phyloP scores from a whole-genome alignment of 2,329 filamentous ascomycete genomes.

The Diaporthe ilicicola region DNA sequence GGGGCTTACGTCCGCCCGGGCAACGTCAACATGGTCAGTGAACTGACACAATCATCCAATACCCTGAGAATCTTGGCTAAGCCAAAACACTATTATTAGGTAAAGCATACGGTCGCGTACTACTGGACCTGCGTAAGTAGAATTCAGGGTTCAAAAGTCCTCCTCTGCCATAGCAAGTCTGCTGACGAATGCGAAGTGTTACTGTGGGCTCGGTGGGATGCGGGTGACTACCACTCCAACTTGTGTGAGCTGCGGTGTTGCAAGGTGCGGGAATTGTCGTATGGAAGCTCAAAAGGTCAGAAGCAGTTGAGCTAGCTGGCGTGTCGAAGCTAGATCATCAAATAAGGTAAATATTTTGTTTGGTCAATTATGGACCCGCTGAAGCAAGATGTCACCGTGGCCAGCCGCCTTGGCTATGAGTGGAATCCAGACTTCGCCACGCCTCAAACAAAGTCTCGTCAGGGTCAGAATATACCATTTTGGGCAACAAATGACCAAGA shows the following conservation, averaged over 20 bases:
- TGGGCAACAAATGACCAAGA: neutral
- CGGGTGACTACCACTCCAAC: no score
- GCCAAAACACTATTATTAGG: no score
- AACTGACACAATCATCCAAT: neutral
- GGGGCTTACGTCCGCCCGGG: neutral
- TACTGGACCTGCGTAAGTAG: neutral
- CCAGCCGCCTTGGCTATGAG: neutral
- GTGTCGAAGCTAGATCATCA: neutral
- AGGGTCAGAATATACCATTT: neutral
- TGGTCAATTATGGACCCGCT: neutral
- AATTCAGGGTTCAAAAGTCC: rapidly evolving
- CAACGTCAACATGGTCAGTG: neutral
- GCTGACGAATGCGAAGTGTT: neutral
- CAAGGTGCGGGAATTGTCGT: neutral
- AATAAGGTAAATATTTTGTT: neutral
- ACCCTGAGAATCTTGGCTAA: neutral
- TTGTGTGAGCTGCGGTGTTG: neutral
- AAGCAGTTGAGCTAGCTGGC: no score
- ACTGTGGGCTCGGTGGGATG: neutral
- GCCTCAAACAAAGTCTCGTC: neutral
- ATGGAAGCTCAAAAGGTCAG: neutral
- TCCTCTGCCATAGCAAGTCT: neutral
- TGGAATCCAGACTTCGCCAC: conserved; percentile 3
- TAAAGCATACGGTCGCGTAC: neutral
- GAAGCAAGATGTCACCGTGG: neutral